Conservation (phyloP, 2,329 filamentous ascomycete species). For the Simplicillium aogashimaense region DNA sequence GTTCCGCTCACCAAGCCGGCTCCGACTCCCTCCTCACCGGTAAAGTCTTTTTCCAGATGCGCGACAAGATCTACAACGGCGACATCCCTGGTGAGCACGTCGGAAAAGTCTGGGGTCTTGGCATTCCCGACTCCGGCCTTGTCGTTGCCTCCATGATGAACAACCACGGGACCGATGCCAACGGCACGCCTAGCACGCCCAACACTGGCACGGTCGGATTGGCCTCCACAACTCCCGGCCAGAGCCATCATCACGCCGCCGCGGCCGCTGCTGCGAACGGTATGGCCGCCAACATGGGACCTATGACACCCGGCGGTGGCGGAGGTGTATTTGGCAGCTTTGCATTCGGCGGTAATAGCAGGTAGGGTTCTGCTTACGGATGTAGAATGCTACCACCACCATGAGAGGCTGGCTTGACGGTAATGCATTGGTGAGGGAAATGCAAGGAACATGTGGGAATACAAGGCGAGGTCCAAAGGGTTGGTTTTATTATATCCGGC, state of each 20-base stretch:
- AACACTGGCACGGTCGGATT: constrained; percentile 51
- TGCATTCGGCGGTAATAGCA: constrained; percentile 35
- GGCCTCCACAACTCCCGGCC: constrained; percentile 36
- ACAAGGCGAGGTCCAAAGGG: too few relatives aligned
- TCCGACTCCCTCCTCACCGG: constrained; percentile 91
- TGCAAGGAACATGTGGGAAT: too few relatives aligned
- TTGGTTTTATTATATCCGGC: too few relatives aligned
- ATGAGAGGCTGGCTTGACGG: too few relatives aligned
- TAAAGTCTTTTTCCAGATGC: constrained; percentile 89
- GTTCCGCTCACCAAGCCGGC: constrained; percentile 82
- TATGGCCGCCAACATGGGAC: constrained; percentile 44
- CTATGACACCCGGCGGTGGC: constrained; percentile 69
- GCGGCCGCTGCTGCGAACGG: constrained; percentile 25
- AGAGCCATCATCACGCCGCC: constrained; percentile 36
- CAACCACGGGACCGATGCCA: constrained; percentile 16
- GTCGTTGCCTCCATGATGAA: constrained; percentile 23
- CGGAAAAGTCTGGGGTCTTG: constrained; percentile 89
- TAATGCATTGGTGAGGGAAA: too few relatives aligned
- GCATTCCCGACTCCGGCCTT: constrained; percentile 53
- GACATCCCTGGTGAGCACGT: constrained; percentile 72
- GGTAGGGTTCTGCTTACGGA: constrained; percentile 13
- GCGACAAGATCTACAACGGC: constrained; percentile 77
- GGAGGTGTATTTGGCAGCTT: constrained; percentile 71
- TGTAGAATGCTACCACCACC: too few relatives aligned
- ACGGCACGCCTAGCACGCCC: constrained; percentile 54